Evolutionary conservation across 306 rosid species (phyloP).

Genomic region (Canavalia ensiformis): DNA sequence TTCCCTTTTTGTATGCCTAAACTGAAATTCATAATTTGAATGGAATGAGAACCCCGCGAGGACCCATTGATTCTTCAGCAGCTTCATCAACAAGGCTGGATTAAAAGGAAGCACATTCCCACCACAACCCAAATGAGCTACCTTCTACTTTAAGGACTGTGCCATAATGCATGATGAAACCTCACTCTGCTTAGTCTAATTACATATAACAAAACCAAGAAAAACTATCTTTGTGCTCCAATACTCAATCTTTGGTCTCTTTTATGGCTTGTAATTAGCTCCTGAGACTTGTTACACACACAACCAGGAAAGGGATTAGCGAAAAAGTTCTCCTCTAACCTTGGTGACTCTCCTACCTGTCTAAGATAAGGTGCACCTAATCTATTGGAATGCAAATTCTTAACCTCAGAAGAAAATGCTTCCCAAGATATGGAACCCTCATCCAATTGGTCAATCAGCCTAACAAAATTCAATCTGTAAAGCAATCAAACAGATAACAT

Average conservation of each 20-base stretch:
- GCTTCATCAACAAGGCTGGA: conserved; percentile 47
- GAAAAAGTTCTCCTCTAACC: conserved; percentile 89
- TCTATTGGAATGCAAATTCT: conserved; percentile 67
- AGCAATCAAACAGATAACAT: not conserved
- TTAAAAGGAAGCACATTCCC: conserved; percentile 49
- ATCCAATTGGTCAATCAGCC: conserved; percentile 75
- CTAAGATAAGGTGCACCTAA: conserved; percentile 85
- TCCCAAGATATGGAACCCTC: conserved; percentile 70
- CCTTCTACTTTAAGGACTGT: conserved; percentile 52
- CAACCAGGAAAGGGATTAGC: conserved; percentile 98
- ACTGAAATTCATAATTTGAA: conserved; percentile 44
- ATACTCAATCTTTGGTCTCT: conserved; percentile 48
- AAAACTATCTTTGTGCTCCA: conserved; percentile 58
- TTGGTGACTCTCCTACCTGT: conserved; percentile 78
- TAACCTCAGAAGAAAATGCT: conserved; percentile 67
- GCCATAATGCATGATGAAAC: conserved; percentile 42
- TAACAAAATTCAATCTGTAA: conserved; percentile 81
- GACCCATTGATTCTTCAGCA: conserved; percentile 52
- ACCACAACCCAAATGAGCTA: conserved; percentile 49
- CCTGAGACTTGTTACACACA: conserved; percentile 72
- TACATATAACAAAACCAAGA: conserved; percentile 30
- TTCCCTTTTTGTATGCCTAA: conserved; percentile 51
- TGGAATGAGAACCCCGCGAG: conserved; percentile 45
- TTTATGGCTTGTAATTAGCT: conserved; percentile 50
- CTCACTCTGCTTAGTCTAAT: conserved; percentile 24